Evolutionary conservation across 306 rosid genomes (phyloP).

Genomic region (Corylus avellana): DNA sequence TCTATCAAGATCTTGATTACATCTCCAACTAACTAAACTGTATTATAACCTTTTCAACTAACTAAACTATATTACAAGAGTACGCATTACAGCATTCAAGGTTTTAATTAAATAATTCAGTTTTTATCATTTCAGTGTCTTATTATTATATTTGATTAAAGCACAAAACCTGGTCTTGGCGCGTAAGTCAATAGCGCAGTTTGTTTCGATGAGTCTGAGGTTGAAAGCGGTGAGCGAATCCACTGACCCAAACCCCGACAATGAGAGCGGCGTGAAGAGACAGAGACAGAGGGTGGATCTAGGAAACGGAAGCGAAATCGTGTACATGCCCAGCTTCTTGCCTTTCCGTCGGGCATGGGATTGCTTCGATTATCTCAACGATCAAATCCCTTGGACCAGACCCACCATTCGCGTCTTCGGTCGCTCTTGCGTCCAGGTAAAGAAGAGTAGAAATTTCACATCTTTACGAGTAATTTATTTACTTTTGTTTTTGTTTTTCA

Average conservation of each 20-base stretch:
- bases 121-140: too few relatives aligned
- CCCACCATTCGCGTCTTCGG: conserved; percentile 90
- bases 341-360: conserved; percentile 67
- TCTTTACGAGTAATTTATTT: too few relatives aligned
- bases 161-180: not conserved
- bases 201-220: conserved; percentile 48
- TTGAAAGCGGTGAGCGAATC: conserved; percentile 40
- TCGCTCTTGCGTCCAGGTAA: conserved; percentile 67
- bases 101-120: too few relatives aligned
- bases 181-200: not conserved
- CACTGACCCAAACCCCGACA: conserved; percentile 29
- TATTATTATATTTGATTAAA: not conserved
- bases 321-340: conserved; percentile 52
- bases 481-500: too few relatives aligned
- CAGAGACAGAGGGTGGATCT: conserved; percentile 54
- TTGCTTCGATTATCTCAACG: conserved; percentile 72
- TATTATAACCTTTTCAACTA: too few relatives aligned
- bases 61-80: too few relatives aligned
- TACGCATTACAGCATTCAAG: too few relatives aligned
- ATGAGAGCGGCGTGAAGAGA: conserved; percentile 31
- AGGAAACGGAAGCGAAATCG: conserved; percentile 76
- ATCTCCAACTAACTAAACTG: too few relatives aligned
- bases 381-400: conserved; percentile 73
- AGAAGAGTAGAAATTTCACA: not conserved
- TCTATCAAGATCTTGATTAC: too few relatives aligned